Percentiles rank a stretch among this genome's conserved stretches.
phyloP scores from a whole-genome alignment of 805 yeast genomes.

The Kodamaea sagamina region DNA sequence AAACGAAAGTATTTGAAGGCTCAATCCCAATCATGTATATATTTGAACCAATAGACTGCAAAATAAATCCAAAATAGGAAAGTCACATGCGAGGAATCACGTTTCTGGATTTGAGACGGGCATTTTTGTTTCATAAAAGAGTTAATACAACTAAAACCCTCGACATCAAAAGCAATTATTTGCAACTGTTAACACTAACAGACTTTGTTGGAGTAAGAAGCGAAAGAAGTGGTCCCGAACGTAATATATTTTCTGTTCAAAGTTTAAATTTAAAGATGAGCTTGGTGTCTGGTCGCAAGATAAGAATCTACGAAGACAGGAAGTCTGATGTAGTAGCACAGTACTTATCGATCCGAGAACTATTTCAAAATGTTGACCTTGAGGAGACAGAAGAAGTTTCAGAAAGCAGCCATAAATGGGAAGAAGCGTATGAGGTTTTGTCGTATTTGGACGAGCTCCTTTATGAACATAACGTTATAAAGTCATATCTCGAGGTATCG shows the following conservation, averaged over 20 bases:
- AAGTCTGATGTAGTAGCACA: slow-evolving; percentile 17
- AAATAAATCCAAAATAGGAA: too few species aligned
- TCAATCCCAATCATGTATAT: too few species aligned
- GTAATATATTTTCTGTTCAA: too few species aligned
- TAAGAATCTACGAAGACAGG: slow-evolving; percentile 20
- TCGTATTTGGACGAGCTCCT: slow-evolving; percentile 29
- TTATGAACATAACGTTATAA: slow-evolving; percentile 27
- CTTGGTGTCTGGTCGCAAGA: slow-evolving; percentile 18
- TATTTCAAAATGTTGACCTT: not conserved
- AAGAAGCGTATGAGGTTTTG: slow-evolving; percentile 20
- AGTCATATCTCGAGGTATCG: slow-evolving; percentile 26
- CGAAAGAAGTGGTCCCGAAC: too few species aligned
- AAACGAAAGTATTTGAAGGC: slow-evolving; percentile 21
- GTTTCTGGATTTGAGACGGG: too few species aligned
- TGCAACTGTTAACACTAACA: too few species aligned
- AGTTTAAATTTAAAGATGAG: slow-evolving; percentile 11
- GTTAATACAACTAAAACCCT: too few species aligned
- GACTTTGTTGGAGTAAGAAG: too few species aligned
- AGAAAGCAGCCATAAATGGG: slow-evolving; percentile 10
- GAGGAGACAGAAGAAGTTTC: not conserved
- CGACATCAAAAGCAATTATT: too few species aligned
- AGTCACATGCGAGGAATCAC: too few species aligned
- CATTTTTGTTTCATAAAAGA: too few species aligned
- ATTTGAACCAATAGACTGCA: too few species aligned
- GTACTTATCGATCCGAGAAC: slow-evolving; percentile 18